Conservation (phyloP, 140 eudicot genomes). For the Bidens hawaiensis region DNA sequence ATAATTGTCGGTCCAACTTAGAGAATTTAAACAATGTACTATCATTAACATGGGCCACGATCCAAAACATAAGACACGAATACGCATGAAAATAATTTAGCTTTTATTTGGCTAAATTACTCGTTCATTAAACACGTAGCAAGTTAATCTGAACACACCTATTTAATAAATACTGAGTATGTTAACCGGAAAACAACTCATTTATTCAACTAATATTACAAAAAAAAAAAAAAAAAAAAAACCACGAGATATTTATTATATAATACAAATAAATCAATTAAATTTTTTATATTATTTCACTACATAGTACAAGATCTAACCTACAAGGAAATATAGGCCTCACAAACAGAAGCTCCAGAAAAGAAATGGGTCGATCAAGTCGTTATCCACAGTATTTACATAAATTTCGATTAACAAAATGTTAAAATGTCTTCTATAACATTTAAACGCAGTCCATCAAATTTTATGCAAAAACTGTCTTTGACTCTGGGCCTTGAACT, state of each 20-base stretch:
- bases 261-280: constrained; percentile 3
- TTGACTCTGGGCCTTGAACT: neutral
- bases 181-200: no score
- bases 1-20: constrained; percentile 32
- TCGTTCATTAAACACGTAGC: no score
- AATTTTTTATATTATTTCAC: constrained; percentile 1
- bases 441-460: neutral
- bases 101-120: no score
- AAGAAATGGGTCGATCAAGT: constrained; percentile 6
- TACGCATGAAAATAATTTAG: no score
- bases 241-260: neutral
- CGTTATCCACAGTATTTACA: constrained; percentile 5
- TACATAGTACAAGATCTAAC: constrained; percentile 31
- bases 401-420: constrained; percentile 1
- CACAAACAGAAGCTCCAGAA: constrained; percentile 34
- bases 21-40: neutral
- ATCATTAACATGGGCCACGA: no score
- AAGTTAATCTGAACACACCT: no score
- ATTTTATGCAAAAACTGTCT: constrained; percentile 18
- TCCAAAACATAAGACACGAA: no score
- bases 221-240: no score
- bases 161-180: no score
- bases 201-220: no score
- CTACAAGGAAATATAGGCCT: constrained; percentile 22
- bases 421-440: neutral